Evolutionary conservation across 2,329 filamentous ascomycete species (phyloP).

Genomic region (Monosporascus sp.): DNA sequence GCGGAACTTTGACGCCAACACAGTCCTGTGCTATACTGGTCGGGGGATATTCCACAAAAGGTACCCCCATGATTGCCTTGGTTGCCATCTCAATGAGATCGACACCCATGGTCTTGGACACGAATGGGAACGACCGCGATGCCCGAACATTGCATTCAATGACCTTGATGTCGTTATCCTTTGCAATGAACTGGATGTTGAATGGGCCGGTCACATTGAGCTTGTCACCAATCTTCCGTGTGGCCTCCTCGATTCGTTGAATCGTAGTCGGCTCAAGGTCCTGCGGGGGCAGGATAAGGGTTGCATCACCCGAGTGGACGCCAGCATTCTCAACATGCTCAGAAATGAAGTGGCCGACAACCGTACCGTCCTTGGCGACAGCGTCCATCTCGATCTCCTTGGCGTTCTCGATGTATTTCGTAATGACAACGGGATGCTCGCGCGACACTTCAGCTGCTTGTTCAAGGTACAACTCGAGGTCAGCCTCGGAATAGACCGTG

Average conservation of each 20-base stretch:
- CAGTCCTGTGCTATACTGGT: constrained; percentile 72
- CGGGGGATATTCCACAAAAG: constrained; percentile 76
- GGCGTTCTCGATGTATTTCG: constrained; percentile 98
- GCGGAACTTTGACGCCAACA: constrained; percentile 95
- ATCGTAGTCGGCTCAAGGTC: constrained; percentile 89
- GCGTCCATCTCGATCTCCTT: constrained; percentile 99
- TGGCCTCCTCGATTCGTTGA: constrained; percentile 86
- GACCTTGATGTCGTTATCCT: constrained; percentile 99
- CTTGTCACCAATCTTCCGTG: constrained; percentile 87
- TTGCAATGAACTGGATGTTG: constrained; percentile 99
- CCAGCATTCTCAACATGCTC: constrained; percentile 98
- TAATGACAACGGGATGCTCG: constrained; percentile 96
- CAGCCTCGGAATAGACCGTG: constrained; percentile 94
- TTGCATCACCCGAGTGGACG: constrained; percentile 97
- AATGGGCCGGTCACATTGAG: constrained; percentile 94
- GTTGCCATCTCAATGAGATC: constrained; percentile 98
- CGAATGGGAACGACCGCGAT: constrained; percentile 94
- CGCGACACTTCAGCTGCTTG: constrained; percentile 91
- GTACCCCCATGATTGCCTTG: constrained; percentile 86
- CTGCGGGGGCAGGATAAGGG: constrained; percentile 88
- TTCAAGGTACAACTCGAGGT: constrained; percentile 79
- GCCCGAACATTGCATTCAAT: constrained; percentile 98
- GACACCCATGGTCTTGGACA: constrained; percentile 97
- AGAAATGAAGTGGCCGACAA: constrained; percentile 94
- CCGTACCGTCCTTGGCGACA: constrained; percentile 81